A percentile compares a stretch with the other conserved stretches of the same genome.
These are phyloP conservation scores for Beverwykella pulmonaria DNA, from an alignment of 495 filamentous ascomycete species.

Conservation along the genomic window DNA sequence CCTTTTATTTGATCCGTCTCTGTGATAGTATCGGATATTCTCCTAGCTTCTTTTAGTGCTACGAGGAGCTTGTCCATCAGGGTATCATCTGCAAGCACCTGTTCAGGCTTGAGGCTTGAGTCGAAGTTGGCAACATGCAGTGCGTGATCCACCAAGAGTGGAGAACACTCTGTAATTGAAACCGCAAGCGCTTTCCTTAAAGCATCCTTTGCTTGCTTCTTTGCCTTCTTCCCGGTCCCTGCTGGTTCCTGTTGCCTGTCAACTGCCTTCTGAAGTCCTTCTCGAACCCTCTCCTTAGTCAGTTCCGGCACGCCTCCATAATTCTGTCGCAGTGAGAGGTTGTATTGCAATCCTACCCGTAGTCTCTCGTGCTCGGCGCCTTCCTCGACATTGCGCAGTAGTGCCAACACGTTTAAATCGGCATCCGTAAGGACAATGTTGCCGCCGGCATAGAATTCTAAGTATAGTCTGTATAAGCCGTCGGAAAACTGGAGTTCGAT, in stretches of 20 bases:
- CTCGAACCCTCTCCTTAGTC: constrained; percentile 68
- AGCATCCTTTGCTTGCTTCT: constrained; percentile 73
- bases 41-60: constrained; percentile 68
- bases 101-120: constrained; percentile 61
- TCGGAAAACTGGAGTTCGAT: constrained; percentile 92
- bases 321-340: constrained; percentile 79
- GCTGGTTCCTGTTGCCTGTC: constrained; percentile 55
- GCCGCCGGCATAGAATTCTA: constrained; percentile 96
- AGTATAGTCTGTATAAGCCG: constrained; percentile 79
- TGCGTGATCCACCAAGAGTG: constrained; percentile 82
- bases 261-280: constrained; percentile 68
- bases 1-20: constrained; percentile 64
- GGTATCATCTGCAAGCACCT: constrained; percentile 67
- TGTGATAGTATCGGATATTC: constrained; percentile 63
- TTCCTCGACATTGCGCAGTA: constrained; percentile 81
- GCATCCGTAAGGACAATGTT: constrained; percentile 90
- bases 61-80: constrained; percentile 64
- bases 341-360: constrained; percentile 73
- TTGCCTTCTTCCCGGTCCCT: constrained; percentile 64
- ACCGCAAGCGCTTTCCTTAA: constrained; percentile 77
- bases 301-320: constrained; percentile 71
- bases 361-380: constrained; percentile 73
- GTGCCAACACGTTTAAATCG: constrained; percentile 73
- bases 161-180: constrained; percentile 83
- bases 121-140: constrained; percentile 71